Evolutionary conservation across 495 filamentous ascomycete genomes (phyloP), one percentile per base, ranked within the genome.

Genomic region (Pyronema domesticum): DNA sequence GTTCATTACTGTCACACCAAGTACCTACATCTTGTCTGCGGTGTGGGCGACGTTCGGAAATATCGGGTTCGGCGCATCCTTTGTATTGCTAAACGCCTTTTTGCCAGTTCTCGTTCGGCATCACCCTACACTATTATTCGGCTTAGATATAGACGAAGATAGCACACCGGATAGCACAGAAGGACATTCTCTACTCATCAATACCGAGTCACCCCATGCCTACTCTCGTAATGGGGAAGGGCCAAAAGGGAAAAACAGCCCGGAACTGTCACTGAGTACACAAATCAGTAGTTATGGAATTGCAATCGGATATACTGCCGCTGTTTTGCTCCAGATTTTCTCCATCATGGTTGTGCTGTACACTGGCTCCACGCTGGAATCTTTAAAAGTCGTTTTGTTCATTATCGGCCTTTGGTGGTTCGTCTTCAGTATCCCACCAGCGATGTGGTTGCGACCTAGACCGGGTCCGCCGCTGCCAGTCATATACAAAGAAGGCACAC

Each of bases 361-460:
- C 30, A 82, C 81, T 58, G 73, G 76, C n/a, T 83, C 82, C 52
- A 82, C 83, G 8, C 83, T 81, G 0, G 81, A 83, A 68, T 82
- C 81, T 3, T 74, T 91, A 49, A 81, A 89, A 37, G 70, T 94
- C 34, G 86, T 89, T 3, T 74, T 98, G 8, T 89, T 93, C 62
- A 64, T 86, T 39, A 80, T 95, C 49, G 91, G 91, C 11, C 67
- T 80, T n/a, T 98, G 91, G 91, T 96, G 91, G 91, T 80, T 91
- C 51, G 51, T 79, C 37, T 96, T 98, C 62, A 89, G 88, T 9
- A 78, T 95, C 51, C 91, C 91, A 3, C 85, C 88, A 7, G 83
- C 82, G 18, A 67, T 94, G 56, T 95, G 86, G 85, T 75, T 98
- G n/a, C 78, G 88, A 18, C 79, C 89, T 13, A 78, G 91, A 33